Evolutionary conservation across 1,284 basidiomycete genomes (phyloP), one percentile per base, ranked within the genome.

Genomic region (Ganoderma sp.): DNA sequence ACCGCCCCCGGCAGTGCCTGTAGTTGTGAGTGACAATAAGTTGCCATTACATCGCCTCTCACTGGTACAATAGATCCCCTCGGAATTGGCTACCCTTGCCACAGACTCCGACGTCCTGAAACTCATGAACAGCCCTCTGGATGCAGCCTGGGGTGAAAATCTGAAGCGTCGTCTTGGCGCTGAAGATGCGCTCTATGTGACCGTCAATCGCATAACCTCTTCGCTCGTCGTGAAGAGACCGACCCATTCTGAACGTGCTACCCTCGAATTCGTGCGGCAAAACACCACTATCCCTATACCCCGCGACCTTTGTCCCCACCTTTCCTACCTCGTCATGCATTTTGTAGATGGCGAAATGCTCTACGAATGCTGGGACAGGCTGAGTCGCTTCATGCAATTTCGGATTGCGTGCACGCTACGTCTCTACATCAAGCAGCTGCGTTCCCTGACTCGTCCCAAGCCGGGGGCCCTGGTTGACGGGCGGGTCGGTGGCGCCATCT

Each of bases 381-480:
- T 68, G 28, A 67, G 61, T 61, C 39, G 34, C 5, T 73, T 73
- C 54, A 72, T 67, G 73, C 69, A 72, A 52, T 72, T 77, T 56
- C 72, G 73, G 25, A 68, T 76, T 22, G 74, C 75, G 8, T 77
- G 75, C 66, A 76, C 75, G 10, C 63, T 77, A 28, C 75, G 76
- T 7, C 62, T 69, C 0, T 78, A 78, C 64, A 54, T 74, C 25
- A 70, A 62, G 32, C 75, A 77, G 63, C 22, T 76, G 12, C 74
- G 70, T 8, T 37, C 54, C 5, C 52, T 75, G 34, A 67, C 8
- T 3, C 42, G 61, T 3, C 5, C 25, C 9, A 42, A 50, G 1
- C 62, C 68, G 0, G 71, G 75, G 25, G 50, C 64, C 6, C 58
- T 74, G 9, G 64, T 62, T 17, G 63, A 41, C 22, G 65, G 68